Evolutionary conservation across 257 asterid genomes (phyloP).

Genomic region (Solanum piurae): DNA sequence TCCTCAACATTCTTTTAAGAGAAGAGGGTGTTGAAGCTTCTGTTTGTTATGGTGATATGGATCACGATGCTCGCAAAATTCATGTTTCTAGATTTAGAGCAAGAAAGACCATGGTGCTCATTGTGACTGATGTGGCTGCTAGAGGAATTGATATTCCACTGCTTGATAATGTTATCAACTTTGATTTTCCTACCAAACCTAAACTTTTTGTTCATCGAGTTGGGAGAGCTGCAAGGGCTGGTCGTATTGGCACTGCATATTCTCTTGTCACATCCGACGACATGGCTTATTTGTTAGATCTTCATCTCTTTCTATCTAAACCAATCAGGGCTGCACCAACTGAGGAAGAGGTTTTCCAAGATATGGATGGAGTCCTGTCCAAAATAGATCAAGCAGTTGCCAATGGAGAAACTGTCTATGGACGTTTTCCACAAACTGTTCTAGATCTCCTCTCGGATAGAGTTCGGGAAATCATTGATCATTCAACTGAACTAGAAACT

Average conservation of each 20-base stretch:
- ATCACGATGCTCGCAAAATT: conserved; percentile 86
- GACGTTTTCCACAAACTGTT: conserved; percentile 81
- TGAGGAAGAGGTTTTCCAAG: conserved; percentile 68
- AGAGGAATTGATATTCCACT: conserved; percentile 95
- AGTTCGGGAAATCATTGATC: conserved; percentile 73
- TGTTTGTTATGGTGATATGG: conserved; percentile 97
- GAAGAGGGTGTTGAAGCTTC: conserved; percentile 89
- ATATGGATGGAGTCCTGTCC: conserved; percentile 47
- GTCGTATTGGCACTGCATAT: conserved; percentile 81
- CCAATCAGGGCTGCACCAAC: conserved; percentile 83
- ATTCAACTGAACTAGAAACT: conserved; percentile 60
- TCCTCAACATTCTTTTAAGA: conserved; percentile 43
- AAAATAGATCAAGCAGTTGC: conserved; percentile 56
- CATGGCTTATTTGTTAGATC: conserved; percentile 79
- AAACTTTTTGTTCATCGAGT: conserved; percentile 97
- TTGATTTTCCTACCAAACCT: conserved; percentile 86
- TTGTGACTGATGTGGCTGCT: conserved; percentile 98
- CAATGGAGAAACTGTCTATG: conserved; percentile 76
- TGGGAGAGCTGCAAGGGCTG: conserved; percentile 99
- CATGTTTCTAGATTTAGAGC: conserved; percentile 70
- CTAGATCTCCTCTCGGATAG: conserved; percentile 80
- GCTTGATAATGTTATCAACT: conserved; percentile 88
- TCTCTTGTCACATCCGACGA: conserved; percentile 83
- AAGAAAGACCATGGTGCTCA: conserved; percentile 79
- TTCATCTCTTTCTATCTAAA: conserved; percentile 88